Evolutionary conservation across 176 grass and related monocot species (phyloP).

Genomic region (Triticum aestivum): DNA sequence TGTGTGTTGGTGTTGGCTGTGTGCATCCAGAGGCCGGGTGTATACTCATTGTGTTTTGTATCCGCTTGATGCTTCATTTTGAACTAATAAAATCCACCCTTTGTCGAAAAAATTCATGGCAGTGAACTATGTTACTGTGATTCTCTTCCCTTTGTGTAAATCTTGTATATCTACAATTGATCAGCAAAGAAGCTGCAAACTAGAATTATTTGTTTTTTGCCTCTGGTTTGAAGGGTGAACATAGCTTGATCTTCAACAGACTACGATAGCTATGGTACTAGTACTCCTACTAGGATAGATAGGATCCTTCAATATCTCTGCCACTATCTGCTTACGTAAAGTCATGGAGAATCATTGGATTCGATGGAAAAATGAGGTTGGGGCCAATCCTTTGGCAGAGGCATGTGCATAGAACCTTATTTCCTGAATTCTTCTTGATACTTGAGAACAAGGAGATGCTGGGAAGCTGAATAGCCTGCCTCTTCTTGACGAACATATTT

Average conservation of each 20-base stretch:
- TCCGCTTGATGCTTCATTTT: no score
- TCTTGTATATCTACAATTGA: background rate
- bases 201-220: background rate
- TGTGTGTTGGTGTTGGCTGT: no score
- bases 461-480: background rate
- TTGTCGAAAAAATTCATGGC: no score
- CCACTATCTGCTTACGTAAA: background rate
- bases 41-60: no score
- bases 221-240: background rate
- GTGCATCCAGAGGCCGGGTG: no score
- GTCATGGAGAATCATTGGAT: background rate
- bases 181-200: background rate
- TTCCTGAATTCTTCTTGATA: constrained; percentile 2
- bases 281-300: background rate
- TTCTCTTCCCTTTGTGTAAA: background rate
- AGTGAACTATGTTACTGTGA: background rate
- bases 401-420: constrained; percentile 7
- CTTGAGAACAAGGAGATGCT: constrained; percentile 30
- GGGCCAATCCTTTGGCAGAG: constrained; percentile 2
- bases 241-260: background rate
- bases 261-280: background rate
- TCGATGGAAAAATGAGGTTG: background rate
- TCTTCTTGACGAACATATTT: constrained; percentile 21
- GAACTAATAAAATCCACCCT: no score
- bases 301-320: background rate